phyloP scores from a whole-genome alignment of 768 basidiomycete genomes.

The Sistotremastrum suecicum region DNA sequence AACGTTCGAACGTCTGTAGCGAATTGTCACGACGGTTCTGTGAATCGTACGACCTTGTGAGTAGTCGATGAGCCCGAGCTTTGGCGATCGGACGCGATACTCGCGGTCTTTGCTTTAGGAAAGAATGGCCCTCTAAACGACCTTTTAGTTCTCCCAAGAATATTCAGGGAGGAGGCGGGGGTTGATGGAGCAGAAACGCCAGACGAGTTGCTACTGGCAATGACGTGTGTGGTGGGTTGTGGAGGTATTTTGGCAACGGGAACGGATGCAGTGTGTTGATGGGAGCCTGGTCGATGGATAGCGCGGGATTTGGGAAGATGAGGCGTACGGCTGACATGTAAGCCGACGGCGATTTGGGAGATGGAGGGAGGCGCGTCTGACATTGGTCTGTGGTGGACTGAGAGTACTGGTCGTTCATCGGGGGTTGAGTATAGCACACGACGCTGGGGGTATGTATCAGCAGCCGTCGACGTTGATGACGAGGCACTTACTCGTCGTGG shows the following conservation, averaged over 20 bases:
- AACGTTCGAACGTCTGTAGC: too few species aligned
- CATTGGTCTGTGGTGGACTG: too few species aligned
- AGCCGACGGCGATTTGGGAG: constrained; percentile 70
- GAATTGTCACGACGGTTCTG: too few species aligned
- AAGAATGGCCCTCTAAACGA: too few species aligned
- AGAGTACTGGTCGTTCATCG: too few species aligned
- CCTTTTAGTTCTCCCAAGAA: too few species aligned
- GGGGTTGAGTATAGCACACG: too few species aligned
- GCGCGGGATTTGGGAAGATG: constrained; percentile 38
- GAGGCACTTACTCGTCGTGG: too few species aligned
- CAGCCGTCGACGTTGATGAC: too few species aligned
- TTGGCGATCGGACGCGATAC: constrained; percentile 51
- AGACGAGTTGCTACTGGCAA: constrained; percentile 1
- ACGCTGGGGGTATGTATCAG: too few species aligned
- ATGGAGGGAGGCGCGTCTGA: constrained; percentile 37
- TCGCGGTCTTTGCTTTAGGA: background rate
- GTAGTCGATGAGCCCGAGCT: constrained; percentile 10
- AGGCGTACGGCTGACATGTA: constrained; percentile 64
- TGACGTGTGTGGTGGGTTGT: constrained; percentile 3
- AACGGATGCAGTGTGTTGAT: background rate
- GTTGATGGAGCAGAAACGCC: constrained; percentile 16
- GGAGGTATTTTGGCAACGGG: background rate
- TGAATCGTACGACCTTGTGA: too few species aligned
- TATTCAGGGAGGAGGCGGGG: constrained; percentile 25
- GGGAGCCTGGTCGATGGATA: constrained; percentile 9